Conservation (phyloP, 78 protist genomes). For the Pigoraptor vietnamica region DNA sequence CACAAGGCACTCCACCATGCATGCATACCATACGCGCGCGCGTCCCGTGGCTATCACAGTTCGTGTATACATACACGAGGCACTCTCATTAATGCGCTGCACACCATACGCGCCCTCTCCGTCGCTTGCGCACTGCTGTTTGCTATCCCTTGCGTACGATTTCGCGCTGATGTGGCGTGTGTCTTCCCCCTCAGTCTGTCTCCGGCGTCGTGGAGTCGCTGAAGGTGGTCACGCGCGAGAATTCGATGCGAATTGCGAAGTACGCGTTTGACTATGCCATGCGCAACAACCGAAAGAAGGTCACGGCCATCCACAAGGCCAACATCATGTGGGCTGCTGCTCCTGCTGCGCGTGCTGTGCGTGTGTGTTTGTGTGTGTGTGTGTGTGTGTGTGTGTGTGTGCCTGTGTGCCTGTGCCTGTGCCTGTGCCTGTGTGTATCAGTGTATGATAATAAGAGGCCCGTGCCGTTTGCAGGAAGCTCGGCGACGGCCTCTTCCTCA, state of each 20-base stretch:
- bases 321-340: constrained; percentile 59
- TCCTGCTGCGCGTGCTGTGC: neutral
- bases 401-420: neutral
- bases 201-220: constrained; percentile 71
- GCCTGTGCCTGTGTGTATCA: neutral
- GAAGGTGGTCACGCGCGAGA: constrained; percentile 61
- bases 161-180: too few species aligned
- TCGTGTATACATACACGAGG: too few species aligned
- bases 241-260: constrained; percentile 69
- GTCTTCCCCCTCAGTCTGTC: neutral
- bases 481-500: constrained; percentile 38
- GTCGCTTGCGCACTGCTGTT: too few species aligned
- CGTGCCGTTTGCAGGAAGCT: neutral
- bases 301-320: constrained; percentile 82
- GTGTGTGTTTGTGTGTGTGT: neutral
- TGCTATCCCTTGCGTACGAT: too few species aligned
- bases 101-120: too few species aligned
- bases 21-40: too few species aligned
- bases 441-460: neutral
- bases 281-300: constrained; percentile 57
- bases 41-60: too few species aligned
- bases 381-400: neutral
- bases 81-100: too few species aligned
- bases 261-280: constrained; percentile 74
- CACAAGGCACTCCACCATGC: too few species aligned